These are phyloP conservation scores for Ananas comosus DNA, from an alignment of 176 grass and related monocot species.

Conservation along the genomic window DNA sequence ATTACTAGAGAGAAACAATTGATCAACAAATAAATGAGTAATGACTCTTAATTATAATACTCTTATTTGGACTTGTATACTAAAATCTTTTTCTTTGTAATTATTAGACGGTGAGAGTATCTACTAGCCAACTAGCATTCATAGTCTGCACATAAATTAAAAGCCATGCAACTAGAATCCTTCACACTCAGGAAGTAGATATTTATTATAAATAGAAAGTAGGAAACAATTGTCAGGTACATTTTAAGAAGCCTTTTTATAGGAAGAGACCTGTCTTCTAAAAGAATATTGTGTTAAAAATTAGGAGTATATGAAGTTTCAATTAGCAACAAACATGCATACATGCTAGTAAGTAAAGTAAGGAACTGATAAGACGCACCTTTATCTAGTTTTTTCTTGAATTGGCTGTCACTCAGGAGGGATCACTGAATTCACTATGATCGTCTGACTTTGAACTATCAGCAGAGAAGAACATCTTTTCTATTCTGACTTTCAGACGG, in stretches of 20 bases:
- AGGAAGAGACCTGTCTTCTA: neutral
- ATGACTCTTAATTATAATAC: too few species aligned
- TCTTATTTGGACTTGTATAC: too few species aligned
- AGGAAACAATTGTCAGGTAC: too few species aligned
- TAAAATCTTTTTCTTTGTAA: too few species aligned
- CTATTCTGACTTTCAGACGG: slow-evolving; percentile 40
- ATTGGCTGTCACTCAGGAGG: slow-evolving; percentile 25
- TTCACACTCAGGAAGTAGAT: too few species aligned
- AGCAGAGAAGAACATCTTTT: slow-evolving; percentile 30
- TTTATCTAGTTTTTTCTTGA: slow-evolving; percentile 40
- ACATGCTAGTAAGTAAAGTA: neutral
- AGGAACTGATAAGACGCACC: slow-evolving; percentile 36
- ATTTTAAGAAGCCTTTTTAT: neutral
- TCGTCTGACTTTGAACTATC: slow-evolving; percentile 56
- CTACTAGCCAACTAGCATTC: too few species aligned
- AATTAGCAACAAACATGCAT: slow-evolving; percentile 1
- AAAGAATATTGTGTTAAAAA: slow-evolving; percentile 1
- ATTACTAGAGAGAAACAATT: too few species aligned
- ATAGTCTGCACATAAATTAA: too few species aligned
- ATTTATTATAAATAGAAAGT: too few species aligned
- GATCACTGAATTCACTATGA: slow-evolving; percentile 40
- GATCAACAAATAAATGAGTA: too few species aligned
- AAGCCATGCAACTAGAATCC: too few species aligned
- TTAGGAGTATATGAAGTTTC: neutral
- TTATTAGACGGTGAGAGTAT: too few species aligned